phyloP scores from a whole-genome alignment of 2,329 filamentous ascomycete genomes.

The Fusarium irregulare region DNA sequence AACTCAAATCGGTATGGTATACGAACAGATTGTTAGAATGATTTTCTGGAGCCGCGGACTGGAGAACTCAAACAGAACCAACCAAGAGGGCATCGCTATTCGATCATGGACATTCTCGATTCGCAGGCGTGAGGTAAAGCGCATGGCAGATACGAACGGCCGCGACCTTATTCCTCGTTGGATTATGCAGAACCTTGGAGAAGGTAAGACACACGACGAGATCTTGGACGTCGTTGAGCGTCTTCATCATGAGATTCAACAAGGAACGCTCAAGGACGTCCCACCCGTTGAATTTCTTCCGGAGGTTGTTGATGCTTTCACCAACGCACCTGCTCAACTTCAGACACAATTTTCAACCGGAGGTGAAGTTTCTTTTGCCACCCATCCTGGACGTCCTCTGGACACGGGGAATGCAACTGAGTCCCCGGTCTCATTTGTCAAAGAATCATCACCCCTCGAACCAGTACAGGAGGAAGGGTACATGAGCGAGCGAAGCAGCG shows the following conservation, averaged over 20 bases:
- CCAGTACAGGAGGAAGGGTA: conserved; percentile 42
- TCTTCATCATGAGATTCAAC: conserved; percentile 59
- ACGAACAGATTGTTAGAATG: conserved; percentile 70
- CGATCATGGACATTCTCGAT: conserved; percentile 69
- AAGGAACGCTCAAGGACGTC: conserved; percentile 57
- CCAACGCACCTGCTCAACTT: conserved; percentile 33
- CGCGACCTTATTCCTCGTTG: conserved; percentile 52
- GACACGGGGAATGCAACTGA: conserved; percentile 36
- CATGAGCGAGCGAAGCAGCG: conserved; percentile 25
- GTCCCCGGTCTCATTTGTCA: conserved; percentile 31
- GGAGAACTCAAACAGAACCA: conserved; percentile 44
- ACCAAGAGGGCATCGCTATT: conserved; percentile 49
- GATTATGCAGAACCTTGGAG: conserved; percentile 59
- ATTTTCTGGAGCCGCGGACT: conserved; percentile 71
- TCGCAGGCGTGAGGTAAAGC: conserved; percentile 72
- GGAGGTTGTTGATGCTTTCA: conserved; percentile 58
- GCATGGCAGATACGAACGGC: conserved; percentile 55
- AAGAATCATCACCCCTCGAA: conserved; percentile 45
- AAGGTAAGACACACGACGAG: conserved; percentile 60
- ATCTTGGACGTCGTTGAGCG: conserved; percentile 61
- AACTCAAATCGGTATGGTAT: conserved; percentile 72
- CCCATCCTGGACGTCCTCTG: conserved; percentile 15
- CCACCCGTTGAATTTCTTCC: conserved; percentile 71
- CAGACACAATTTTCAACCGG: conserved; percentile 27
- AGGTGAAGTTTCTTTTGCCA: conserved; percentile 18